These are phyloP conservation scores for Amanita phalloides DNA, from an alignment of 768 basidiomycete genomes.

Conservation along the genomic window DNA sequence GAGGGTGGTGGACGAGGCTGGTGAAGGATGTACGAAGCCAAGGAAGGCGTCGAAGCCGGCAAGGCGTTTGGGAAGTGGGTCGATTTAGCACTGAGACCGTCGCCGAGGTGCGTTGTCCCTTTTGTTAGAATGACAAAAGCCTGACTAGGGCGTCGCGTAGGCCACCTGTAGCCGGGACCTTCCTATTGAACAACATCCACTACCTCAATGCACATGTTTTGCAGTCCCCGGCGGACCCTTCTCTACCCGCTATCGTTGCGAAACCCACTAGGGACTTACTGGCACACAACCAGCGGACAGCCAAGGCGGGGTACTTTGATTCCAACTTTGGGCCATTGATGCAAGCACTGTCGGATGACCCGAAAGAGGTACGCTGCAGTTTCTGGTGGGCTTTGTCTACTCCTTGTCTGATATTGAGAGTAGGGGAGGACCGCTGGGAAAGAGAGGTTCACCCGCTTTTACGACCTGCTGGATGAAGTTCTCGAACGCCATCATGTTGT, in stretches of 20 bases:
- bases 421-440: slow-evolving; percentile 53
- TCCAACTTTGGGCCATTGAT: slow-evolving; percentile 73
- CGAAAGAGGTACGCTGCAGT: slow-evolving; percentile 34
- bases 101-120: slow-evolving; percentile 27
- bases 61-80: slow-evolving; percentile 68
- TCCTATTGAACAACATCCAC: slow-evolving; percentile 71
- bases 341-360: slow-evolving; percentile 53
- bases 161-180: slow-evolving; percentile 61
- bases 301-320: slow-evolving; percentile 80
- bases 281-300: slow-evolving; percentile 63
- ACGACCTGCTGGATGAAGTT: slow-evolving; percentile 70
- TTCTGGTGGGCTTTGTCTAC: too few relatives aligned
- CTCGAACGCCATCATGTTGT: slow-evolving; percentile 65
- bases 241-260: slow-evolving; percentile 42
- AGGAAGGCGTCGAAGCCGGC: slow-evolving; percentile 55
- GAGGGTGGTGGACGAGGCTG: slow-evolving; percentile 41
- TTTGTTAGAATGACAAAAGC: too few relatives aligned
- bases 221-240: slow-evolving; percentile 34
- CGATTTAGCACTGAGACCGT: slow-evolving; percentile 45
- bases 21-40: slow-evolving; percentile 36
- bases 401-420: background rate
- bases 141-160: slow-evolving; percentile 30
- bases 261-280: slow-evolving; percentile 51
- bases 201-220: slow-evolving; percentile 56
- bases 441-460: slow-evolving; percentile 78